phyloP scores from a whole-genome alignment of 192 early-diverging fungal genomes.

The Coemansia asiatica region DNA sequence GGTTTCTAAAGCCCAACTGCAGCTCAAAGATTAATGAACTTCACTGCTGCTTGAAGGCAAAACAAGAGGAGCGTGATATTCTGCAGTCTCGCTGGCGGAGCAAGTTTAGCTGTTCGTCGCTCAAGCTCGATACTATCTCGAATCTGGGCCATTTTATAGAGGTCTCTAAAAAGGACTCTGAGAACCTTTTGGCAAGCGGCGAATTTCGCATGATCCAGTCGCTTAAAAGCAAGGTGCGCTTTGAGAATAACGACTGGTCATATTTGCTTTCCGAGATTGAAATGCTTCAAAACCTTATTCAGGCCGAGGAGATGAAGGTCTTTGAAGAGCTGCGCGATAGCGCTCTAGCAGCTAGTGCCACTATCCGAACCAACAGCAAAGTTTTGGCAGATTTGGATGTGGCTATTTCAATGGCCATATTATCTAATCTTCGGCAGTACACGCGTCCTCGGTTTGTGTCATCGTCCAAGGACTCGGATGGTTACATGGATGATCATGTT shows the following conservation, averaged over 20 bases:
- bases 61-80: constrained; percentile 46
- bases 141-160: constrained; percentile 60
- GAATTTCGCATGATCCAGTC: constrained; percentile 57
- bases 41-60: constrained; percentile 39
- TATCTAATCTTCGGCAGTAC: constrained; percentile 58
- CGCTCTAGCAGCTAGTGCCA: constrained; percentile 55
- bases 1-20: constrained; percentile 57
- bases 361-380: constrained; percentile 63
- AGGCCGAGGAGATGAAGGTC: constrained; percentile 57
- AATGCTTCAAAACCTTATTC: constrained; percentile 40
- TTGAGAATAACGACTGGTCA: constrained; percentile 60
- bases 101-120: constrained; percentile 34
- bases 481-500: constrained; percentile 12
- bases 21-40: constrained; percentile 35
- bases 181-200: constrained; percentile 16
- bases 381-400: constrained; percentile 70
- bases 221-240: constrained; percentile 57
- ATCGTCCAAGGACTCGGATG: neutral
- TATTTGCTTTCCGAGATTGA: constrained; percentile 60
- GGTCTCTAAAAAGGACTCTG: constrained; percentile 51
- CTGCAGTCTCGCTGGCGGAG: constrained; percentile 46
- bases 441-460: constrained; percentile 57
- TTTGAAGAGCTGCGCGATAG: constrained; percentile 55
- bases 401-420: constrained; percentile 60
- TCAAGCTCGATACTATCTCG: constrained; percentile 45